Base-by-base conservation (phyloP, 495 filamentous ascomycete genomes). In the Pyrenopolyporus hunteri region DNA sequence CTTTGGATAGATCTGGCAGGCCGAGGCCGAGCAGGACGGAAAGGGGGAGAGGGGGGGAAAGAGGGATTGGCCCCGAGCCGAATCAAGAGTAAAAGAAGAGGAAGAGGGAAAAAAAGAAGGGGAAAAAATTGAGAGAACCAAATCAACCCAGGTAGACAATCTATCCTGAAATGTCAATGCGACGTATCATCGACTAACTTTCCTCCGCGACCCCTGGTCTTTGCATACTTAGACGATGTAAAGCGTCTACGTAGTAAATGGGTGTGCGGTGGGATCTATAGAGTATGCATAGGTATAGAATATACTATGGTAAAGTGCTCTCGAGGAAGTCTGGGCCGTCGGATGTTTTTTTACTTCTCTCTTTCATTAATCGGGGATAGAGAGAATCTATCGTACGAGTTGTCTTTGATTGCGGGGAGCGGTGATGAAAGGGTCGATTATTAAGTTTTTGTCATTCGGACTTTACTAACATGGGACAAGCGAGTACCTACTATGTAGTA, bases 1-100 rank as follows among this genome's bases (percentile, higher is more conserved):
- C 11, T 14, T 46, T 33, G 26, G 43, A 55, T 49, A 48, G 50
- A 61, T 61, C 43, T 61, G 33, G 49, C 14, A 55, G 17, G n/a
- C n/a, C n/a, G n/a, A n/a, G 23, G 31, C 32, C 47, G 47, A 39
- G 22, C 35, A 28, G 5, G 9, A 22, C 22, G 17, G 28, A 17
- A 48, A 33, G 45, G 45, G 22, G 11, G 29, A 49, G 44, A 17
- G 10, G 32, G 7, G 6, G 42, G 14, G 11, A 55, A 49, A 16
- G 26, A 14, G 40, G 22, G 3, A 36, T n/a, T n/a, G n/a, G n/a
- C n/a, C n/a, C n/a, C n/a, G n/a, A 42, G 31, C 32, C 47, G 47
- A 39, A 33, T 49, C 45, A 5, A 6, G 13, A 35, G 17, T 14
- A 17, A 48, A 33, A 29, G 45, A 32, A n/a, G 29, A 49, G 44